Conservation (phyloP, 345 rosid genomes). For the Camelina neglecta region DNA sequence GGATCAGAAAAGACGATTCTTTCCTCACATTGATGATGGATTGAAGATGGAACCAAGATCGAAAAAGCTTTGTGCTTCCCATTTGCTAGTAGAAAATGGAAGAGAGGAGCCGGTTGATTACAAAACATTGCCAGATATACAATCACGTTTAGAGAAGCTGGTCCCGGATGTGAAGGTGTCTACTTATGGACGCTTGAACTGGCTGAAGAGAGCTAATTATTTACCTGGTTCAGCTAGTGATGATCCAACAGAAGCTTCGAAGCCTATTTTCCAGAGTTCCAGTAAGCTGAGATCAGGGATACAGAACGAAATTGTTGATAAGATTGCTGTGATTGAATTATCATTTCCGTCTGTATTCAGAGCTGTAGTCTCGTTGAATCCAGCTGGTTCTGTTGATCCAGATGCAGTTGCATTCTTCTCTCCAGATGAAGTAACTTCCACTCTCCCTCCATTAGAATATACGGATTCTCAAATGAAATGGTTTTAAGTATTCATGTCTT, state of each 20-base stretch:
- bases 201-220: constrained; percentile 83
- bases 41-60: constrained; percentile 50
- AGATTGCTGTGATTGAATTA: constrained; percentile 76
- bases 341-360: constrained; percentile 75
- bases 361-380: constrained; percentile 84
- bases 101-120: constrained; percentile 58
- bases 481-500: constrained; percentile 17
- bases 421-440: constrained; percentile 79
- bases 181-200: constrained; percentile 73
- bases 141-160: constrained; percentile 60
- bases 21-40: constrained; percentile 83
- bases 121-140: constrained; percentile 70
- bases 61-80: constrained; percentile 58
- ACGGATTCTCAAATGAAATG: constrained; percentile 7
- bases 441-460: not conserved
- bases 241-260: constrained; percentile 57
- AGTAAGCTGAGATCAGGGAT: constrained; percentile 62
- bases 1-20: constrained; percentile 88
- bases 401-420: constrained; percentile 98
- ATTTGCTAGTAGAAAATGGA: constrained; percentile 38
- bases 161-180: constrained; percentile 64
- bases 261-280: constrained; percentile 60
- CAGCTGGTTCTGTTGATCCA: constrained; percentile 87
- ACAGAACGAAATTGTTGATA: constrained; percentile 54
- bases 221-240: constrained; percentile 68